Evolutionary conservation across 495 filamentous ascomycete species (phyloP).

Genomic region (Glonium stellatum): DNA sequence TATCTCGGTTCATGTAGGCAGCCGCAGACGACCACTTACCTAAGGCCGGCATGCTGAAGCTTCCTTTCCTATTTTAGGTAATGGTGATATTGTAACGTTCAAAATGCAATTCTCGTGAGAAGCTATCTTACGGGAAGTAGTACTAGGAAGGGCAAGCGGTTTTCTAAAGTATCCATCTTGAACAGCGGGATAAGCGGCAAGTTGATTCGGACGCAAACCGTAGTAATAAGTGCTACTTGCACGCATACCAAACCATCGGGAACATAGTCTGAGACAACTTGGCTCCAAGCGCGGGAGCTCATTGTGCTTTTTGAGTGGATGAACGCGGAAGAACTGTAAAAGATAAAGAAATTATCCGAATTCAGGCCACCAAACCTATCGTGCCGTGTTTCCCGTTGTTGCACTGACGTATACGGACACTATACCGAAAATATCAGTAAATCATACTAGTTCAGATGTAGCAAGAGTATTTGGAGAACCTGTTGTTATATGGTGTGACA

Average conservation of each 20-base stretch:
- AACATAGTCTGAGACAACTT: not conserved
- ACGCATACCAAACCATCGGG: not conserved
- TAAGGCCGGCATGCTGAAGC: not conserved
- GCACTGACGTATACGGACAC: too few species aligned
- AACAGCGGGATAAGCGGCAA: not conserved
- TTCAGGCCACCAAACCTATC: not conserved
- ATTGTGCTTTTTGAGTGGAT: not conserved
- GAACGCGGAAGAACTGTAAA: not conserved
- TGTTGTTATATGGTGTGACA: not conserved
- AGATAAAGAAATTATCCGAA: slow-evolving; percentile 1
- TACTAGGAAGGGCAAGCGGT: not conserved
- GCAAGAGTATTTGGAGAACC: not conserved
- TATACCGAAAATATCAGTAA: not conserved
- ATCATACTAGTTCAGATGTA: not conserved
- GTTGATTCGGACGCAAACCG: not conserved
- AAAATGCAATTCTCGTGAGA: not conserved
- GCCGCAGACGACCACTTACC: not conserved
- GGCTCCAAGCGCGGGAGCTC: too few species aligned
- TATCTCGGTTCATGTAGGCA: too few species aligned
- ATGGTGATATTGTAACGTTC: not conserved
- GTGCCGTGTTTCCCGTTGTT: too few species aligned
- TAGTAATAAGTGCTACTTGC: not conserved
- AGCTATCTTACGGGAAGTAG: not conserved
- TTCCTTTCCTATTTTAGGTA: not conserved
- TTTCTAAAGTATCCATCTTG: not conserved